These are phyloP conservation scores for Malbranchea zuffiana DNA, from an alignment of 2,329 filamentous ascomycete species.

Conservation along the genomic window DNA sequence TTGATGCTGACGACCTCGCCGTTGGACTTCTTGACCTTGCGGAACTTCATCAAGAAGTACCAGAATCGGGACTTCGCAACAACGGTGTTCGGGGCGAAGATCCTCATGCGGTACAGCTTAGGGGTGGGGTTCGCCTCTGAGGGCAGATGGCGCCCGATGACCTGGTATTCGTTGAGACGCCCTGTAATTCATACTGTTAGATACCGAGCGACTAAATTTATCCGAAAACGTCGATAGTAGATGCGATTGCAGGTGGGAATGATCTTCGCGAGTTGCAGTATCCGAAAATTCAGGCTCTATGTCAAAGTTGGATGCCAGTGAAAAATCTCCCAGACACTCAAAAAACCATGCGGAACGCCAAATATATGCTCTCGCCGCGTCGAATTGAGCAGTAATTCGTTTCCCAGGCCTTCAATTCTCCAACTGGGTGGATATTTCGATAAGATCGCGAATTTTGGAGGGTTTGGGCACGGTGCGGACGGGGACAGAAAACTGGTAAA, in stretches of 20 bases:
- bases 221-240: neutral
- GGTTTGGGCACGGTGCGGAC: too few relatives aligned
- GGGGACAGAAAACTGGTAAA: conserved; percentile 16
- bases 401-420: too few relatives aligned
- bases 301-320: too few relatives aligned
- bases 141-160: conserved; percentile 98
- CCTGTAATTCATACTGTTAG: conserved; percentile 46
- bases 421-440: too few relatives aligned
- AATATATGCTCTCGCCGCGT: too few relatives aligned
- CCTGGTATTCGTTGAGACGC: conserved; percentile 99
- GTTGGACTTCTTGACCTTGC: conserved; percentile 99
- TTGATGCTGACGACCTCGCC: conserved; percentile 98
- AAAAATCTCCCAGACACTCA: too few relatives aligned
- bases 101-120: conserved; percentile 99
- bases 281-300: too few relatives aligned
- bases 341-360: too few relatives aligned
- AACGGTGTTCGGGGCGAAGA: conserved; percentile 95
- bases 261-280: neutral
- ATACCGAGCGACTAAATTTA: neutral
- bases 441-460: too few relatives aligned
- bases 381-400: too few relatives aligned
- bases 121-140: conserved; percentile 93
- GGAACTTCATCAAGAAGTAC: conserved; percentile 99
- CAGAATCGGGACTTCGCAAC: conserved; percentile 99
- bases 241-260: neutral